Percentiles rank a stretch among this genome's conserved stretches.
Evolutionary conservation across 805 yeast species (phyloP).

Genomic region (Metschnikowia lachancei): DNA sequence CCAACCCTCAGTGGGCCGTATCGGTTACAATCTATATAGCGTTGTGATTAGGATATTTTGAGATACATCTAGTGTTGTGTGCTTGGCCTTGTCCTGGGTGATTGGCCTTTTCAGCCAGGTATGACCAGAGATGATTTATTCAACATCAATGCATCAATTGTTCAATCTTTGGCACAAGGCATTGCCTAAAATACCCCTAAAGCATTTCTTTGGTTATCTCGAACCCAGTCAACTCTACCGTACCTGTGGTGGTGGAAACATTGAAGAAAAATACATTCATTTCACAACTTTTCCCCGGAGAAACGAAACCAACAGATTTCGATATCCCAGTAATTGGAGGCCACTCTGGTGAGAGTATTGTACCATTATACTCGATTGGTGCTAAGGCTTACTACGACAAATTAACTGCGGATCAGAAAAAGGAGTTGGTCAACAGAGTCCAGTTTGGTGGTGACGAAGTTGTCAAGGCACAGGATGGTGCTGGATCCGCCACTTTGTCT

Average conservation of each 20-base stretch:
- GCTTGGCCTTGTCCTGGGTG: too few species aligned
- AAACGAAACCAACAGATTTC: conserved; percentile 49
- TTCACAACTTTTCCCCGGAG: conserved; percentile 49
- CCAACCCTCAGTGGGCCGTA: too few species aligned
- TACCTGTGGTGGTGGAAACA: conserved; percentile 82
- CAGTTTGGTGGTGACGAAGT: conserved; percentile 90
- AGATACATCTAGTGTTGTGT: too few species aligned
- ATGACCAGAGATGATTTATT: conserved; percentile 91
- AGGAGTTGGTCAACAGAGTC: conserved; percentile 42
- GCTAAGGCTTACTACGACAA: conserved; percentile 35
- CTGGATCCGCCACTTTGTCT: conserved; percentile 91
- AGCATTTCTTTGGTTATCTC: conserved; percentile 79
- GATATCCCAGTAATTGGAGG: conserved; percentile 85
- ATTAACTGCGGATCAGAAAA: conserved; percentile 33
- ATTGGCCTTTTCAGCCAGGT: too few species aligned
- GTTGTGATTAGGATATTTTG: too few species aligned
- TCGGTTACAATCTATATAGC: too few species aligned
- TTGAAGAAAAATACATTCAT: conserved; percentile 71
- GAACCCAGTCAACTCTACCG: conserved; percentile 92
- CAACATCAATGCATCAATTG: conserved; percentile 79
- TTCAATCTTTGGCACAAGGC: conserved; percentile 68
- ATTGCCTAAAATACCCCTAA: conserved; percentile 70
- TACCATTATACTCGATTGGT: conserved; percentile 67
- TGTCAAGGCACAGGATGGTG: conserved; percentile 91
- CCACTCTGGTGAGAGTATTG: conserved; percentile 92